Evolutionary conservation across 805 yeast genomes (phyloP), one percentile per base, ranked within the genome.

Genomic region (Candida sakaeoensis): DNA sequence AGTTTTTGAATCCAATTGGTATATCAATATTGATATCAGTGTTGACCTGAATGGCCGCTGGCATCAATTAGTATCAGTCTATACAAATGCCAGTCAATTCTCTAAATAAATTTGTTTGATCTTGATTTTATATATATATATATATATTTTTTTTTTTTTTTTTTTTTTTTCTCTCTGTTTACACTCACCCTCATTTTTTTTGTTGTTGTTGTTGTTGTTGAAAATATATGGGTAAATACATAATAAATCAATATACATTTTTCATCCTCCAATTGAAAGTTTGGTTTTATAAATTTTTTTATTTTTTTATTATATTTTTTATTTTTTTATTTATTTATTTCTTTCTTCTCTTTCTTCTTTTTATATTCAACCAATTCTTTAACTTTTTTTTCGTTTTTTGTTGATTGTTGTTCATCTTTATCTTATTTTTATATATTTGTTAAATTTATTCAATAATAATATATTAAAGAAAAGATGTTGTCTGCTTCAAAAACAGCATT

Each of bases 401-500:
- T n/a, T n/a, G n/a, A n/a, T 21, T 22, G 22, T 10, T 17, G 8
- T 38, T 16, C 19, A 14, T 22, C 41, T 23, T 17, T 26, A 27
- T 30, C 24, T 18, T 40, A 3, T 30, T 18, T 25, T 31, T n/a
- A n/a, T n/a, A n/a, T n/a, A n/a, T n/a, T n/a, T n/a, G n/a, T n/a
- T n/a, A n/a, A 17, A 27, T 17, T 37, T n/a, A n/a, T 22, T 24
- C 10, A 10, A 18, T 36, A 15, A 5, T 14, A 27, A 30, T 35
- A 18, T 15, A 8, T 28, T 18, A 15, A n/a, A 13, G 19, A n/a
- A 13, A 42, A 10, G 31, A 68, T 67, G 73, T 68, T 68, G 57
- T 65, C 72, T 48, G 69, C 68, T 45, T 39, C 68, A 37, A 66
- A 61, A 64, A 54, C 62, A 49, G 56, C 63, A 43, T 24, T 41